Evolutionary conservation across 768 basidiomycete species (phyloP).

Genomic region (Pulveroboletus ravenelii): DNA sequence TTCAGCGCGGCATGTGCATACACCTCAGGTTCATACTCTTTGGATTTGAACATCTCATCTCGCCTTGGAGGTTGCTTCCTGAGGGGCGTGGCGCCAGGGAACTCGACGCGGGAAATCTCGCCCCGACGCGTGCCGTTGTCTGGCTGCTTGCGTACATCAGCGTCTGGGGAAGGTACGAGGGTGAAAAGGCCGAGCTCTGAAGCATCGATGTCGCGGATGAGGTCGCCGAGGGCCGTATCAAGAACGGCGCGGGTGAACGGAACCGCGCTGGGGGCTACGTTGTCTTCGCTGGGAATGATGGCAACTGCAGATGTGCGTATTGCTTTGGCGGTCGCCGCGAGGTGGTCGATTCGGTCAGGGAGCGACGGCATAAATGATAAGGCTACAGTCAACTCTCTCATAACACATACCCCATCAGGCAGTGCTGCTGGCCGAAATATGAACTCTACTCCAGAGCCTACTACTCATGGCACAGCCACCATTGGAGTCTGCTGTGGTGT

Average conservation of each 20-base stretch:
- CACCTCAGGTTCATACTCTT: conserved; percentile 64
- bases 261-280: conserved; percentile 4
- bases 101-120: conserved; percentile 59
- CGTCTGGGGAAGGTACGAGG: conserved; percentile 39
- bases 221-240: conserved; percentile 57
- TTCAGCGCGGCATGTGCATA: conserved; percentile 73
- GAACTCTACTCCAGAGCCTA: too few species aligned
- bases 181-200: conserved; percentile 78
- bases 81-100: conserved; percentile 68
- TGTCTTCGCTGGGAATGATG: conserved; percentile 26
- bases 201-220: conserved; percentile 75
- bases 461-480: conserved; percentile 23
- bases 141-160: conserved; percentile 26
- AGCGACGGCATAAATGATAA: conserved; percentile 45
- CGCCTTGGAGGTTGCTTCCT: conserved; percentile 40
- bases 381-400: too few species aligned
- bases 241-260: conserved; percentile 67
- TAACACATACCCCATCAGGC: too few species aligned
- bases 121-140: conserved; percentile 27
- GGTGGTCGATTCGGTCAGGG: conserved; percentile 64
- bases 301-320: conserved; percentile 44
- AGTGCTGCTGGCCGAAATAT: too few species aligned
- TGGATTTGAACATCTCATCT: conserved; percentile 31
- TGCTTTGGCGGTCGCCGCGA: conserved; percentile 47
- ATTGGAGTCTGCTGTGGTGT: too few species aligned